Evolutionary conservation across 2,329 filamentous ascomycete species (phyloP).

Genomic region (Ceratocystis papillata): DNA sequence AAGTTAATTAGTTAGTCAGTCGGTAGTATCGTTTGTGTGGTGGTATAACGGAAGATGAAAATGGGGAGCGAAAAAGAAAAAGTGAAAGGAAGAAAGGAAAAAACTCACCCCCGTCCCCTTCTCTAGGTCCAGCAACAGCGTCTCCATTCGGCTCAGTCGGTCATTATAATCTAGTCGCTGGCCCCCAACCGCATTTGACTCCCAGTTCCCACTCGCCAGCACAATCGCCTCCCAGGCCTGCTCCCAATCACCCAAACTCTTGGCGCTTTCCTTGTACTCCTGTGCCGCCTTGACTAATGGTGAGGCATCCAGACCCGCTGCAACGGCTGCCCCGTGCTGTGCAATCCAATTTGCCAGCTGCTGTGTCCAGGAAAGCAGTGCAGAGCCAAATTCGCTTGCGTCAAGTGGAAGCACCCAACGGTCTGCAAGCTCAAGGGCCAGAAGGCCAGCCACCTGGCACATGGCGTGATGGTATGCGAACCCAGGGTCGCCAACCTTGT

Average conservation of each 20-base stretch:
- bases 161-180: slow-evolving; percentile 67
- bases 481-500: slow-evolving; percentile 64
- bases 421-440: slow-evolving; percentile 79
- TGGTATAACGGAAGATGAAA: neutral
- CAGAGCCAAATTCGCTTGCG: slow-evolving; percentile 58
- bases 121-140: slow-evolving; percentile 66
- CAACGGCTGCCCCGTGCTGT: slow-evolving; percentile 34
- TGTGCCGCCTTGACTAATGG: slow-evolving; percentile 46
- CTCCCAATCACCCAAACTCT: slow-evolving; percentile 58
- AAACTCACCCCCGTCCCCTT: slow-evolving; percentile 60
- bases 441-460: slow-evolving; percentile 65
- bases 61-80: neutral
- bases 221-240: slow-evolving; percentile 63
- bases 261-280: slow-evolving; percentile 41
- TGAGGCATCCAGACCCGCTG: slow-evolving; percentile 28
- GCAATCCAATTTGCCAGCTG: slow-evolving; percentile 57
- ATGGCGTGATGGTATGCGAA: slow-evolving; percentile 73
- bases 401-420: slow-evolving; percentile 74
- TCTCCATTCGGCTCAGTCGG: slow-evolving; percentile 71
- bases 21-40: neutral
- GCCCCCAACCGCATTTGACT: slow-evolving; percentile 56
- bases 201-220: slow-evolving; percentile 61
- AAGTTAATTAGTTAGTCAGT: slow-evolving; percentile 24
- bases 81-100: slow-evolving; percentile 14
- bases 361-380: slow-evolving; percentile 53